phyloP scores from a whole-genome alignment of 345 rosid species.

The Reutealis trisperma region DNA sequence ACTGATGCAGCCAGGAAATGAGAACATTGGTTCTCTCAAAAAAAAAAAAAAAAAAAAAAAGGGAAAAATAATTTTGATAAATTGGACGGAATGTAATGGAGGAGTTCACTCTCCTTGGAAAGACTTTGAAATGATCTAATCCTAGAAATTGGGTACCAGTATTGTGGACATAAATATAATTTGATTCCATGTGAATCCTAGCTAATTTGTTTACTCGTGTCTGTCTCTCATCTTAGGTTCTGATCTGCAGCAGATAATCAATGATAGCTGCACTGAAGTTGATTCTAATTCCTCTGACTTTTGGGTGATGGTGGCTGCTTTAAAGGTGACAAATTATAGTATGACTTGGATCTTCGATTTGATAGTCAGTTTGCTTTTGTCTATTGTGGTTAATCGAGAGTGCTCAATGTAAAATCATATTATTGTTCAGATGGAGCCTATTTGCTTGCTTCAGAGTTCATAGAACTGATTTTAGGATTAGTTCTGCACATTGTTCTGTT shows the following conservation, averaged over 20 bases:
- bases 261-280: constrained; percentile 67
- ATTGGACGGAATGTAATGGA: no score
- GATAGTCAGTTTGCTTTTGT: neutral
- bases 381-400: neutral
- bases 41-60: no score
- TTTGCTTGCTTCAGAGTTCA: neutral
- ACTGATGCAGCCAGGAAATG: neutral
- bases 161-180: neutral
- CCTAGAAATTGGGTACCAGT: neutral
- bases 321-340: constrained; percentile 63
- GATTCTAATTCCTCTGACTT: constrained; percentile 72
- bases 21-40: no score
- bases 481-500: neutral
- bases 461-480: constrained; percentile 1
- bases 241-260: constrained; percentile 57
- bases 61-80: no score
- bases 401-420: neutral
- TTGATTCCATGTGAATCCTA: constrained; percentile 11
- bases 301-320: constrained; percentile 98
- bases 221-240: constrained; percentile 44
- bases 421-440: neutral
- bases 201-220: constrained; percentile 1
- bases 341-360: constrained; percentile 12
- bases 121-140: neutral
- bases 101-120: neutral